A percentile compares a stretch with the other conserved stretches of the same genome.
Conservation (phyloP, 2,329 filamentous ascomycete genomes). For the Botryotinia convoluta region DNA sequence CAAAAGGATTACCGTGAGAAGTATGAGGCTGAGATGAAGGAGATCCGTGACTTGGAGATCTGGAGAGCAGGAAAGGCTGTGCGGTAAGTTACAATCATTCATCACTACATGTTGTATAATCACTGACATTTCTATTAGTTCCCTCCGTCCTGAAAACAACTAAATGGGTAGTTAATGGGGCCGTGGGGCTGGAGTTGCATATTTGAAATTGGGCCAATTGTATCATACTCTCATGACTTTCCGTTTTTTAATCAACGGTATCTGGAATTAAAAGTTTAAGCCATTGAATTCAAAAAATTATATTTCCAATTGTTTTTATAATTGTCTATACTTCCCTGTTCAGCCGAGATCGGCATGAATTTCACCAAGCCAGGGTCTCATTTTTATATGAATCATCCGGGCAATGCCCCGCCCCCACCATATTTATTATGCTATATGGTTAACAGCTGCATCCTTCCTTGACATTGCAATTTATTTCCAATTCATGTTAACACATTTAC, state of each 20-base stretch:
- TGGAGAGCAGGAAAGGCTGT: slow-evolving; percentile 99
- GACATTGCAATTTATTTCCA: neutral
- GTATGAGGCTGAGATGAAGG: slow-evolving; percentile 97
- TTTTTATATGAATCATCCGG: slow-evolving; percentile 9
- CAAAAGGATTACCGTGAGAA: slow-evolving; percentile 94
- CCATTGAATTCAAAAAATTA: slow-evolving; percentile 22
- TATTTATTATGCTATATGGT: neutral
- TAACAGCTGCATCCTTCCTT: neutral
- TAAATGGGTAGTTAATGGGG: slow-evolving; percentile 48
- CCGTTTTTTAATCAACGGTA: slow-evolving; percentile 32
- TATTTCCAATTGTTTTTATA: neutral
- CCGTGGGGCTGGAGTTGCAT: slow-evolving; percentile 24
- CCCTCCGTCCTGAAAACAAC: slow-evolving; percentile 83
- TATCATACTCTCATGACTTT: slow-evolving; percentile 37
- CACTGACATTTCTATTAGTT: slow-evolving; percentile 43
- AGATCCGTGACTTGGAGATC: slow-evolving; percentile 98
- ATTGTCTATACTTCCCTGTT: neutral
- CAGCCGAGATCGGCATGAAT: slow-evolving; percentile 10
- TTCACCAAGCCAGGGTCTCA: neutral
- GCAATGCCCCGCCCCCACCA: slow-evolving; percentile 9
- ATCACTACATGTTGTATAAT: slow-evolving; percentile 7
- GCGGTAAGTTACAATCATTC: slow-evolving; percentile 53
- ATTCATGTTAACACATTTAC: neutral
- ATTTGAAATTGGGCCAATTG: slow-evolving; percentile 37
- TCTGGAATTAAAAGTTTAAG: slow-evolving; percentile 38